A percentile compares a stretch with the other conserved stretches of the same genome.
Evolutionary conservation across 768 basidiomycete species (phyloP).

Genomic region (Daedaleopsis sinensis): DNA sequence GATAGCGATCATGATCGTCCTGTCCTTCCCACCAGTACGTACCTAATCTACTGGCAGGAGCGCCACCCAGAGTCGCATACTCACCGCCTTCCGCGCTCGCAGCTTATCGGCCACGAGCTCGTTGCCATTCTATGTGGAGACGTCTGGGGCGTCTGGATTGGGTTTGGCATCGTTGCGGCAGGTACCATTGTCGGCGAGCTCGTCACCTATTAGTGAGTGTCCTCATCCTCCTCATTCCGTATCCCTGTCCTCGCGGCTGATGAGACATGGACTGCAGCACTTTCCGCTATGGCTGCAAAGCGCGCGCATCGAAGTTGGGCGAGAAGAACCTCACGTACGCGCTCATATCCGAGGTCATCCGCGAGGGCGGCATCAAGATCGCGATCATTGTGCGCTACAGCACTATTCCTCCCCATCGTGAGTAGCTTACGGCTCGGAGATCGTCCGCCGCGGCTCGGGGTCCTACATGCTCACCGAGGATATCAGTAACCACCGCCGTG

Average conservation of each 20-base stretch:
- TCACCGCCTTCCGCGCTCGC: background rate
- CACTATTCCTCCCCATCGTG: slow-evolving; percentile 85
- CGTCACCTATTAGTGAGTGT: slow-evolving; percentile 77
- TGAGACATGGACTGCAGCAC: slow-evolving; percentile 45
- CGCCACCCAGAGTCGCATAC: background rate
- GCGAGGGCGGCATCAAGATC: slow-evolving; percentile 87
- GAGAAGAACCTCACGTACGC: slow-evolving; percentile 47
- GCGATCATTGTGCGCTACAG: slow-evolving; percentile 74
- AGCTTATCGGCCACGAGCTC: slow-evolving; percentile 93
- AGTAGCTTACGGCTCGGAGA: slow-evolving; percentile 30
- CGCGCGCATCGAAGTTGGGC: slow-evolving; percentile 69
- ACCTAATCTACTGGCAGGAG: background rate
- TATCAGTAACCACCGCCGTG: slow-evolving; percentile 76
- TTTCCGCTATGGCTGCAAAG: slow-evolving; percentile 77
- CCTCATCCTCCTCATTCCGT: background rate
- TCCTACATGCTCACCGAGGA: background rate
- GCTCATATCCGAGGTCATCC: slow-evolving; percentile 57
- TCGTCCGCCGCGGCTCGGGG: background rate
- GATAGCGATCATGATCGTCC: slow-evolving; percentile 45
- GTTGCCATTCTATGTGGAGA: slow-evolving; percentile 85
- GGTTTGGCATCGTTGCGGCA: slow-evolving; percentile 83
- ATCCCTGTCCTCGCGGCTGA: background rate
- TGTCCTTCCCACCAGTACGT: slow-evolving; percentile 42
- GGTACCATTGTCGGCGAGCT: slow-evolving; percentile 83
- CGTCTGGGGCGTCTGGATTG: slow-evolving; percentile 86